Evolutionary conservation across 306 rosid species (phyloP).

Genomic region (Sesbania bispinosa): DNA sequence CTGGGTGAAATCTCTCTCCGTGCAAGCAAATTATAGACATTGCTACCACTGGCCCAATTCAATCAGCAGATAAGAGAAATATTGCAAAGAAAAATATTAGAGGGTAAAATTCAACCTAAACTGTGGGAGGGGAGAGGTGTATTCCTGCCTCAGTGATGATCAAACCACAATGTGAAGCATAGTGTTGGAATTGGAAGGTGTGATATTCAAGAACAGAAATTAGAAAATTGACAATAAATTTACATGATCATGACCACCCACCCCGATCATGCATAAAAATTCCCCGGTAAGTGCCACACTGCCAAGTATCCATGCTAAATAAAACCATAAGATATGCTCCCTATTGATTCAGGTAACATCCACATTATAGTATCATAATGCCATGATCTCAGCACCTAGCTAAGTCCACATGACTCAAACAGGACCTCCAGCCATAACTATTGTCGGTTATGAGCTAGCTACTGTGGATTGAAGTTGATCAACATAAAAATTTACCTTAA

Average conservation of each 20-base stretch:
- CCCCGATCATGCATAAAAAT: slow-evolving; percentile 10
- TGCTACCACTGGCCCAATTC: slow-evolving; percentile 46
- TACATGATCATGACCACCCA: background rate
- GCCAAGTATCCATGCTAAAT: background rate
- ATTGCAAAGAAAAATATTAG: background rate
- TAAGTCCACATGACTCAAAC: slow-evolving; percentile 15
- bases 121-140: background rate
- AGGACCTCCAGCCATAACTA: background rate
- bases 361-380: slow-evolving; percentile 7
- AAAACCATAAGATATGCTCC: background rate
- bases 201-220: background rate
- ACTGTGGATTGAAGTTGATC: slow-evolving; percentile 5
- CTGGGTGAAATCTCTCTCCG: slow-evolving; percentile 54
- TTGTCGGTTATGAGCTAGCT: background rate
- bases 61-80: slow-evolving; percentile 14
- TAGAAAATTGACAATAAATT: background rate
- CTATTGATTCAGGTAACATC: background rate
- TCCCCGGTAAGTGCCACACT: background rate
- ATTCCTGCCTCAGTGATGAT: background rate
- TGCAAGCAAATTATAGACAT: slow-evolving; percentile 46
- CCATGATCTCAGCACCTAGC: slow-evolving; percentile 12
- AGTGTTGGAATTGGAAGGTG: background rate
- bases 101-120: background rate
- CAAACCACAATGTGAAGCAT: background rate
- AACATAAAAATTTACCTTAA: background rate